These are phyloP conservation scores for Stachybotrys elegans DNA, from an alignment of 2,329 filamentous ascomycete species.

Conservation along the genomic window DNA sequence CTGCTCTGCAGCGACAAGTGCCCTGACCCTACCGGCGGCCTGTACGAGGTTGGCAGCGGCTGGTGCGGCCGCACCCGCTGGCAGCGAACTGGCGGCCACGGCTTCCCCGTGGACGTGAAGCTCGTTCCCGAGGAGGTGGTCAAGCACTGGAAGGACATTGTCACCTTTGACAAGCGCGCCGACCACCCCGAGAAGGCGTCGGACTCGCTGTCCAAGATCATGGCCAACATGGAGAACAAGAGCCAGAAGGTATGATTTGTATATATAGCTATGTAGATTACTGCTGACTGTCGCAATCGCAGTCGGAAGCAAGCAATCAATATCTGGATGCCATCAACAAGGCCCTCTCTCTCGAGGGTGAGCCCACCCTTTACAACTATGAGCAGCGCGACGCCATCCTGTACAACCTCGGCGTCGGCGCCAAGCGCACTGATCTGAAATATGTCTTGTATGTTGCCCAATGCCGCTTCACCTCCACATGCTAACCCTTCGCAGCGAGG, in stretches of 20 bases:
- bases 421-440: constrained; percentile 81
- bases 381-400: constrained; percentile 85
- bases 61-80: constrained; percentile 91
- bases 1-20: constrained; percentile 81
- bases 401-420: constrained; percentile 92
- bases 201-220: constrained; percentile 70
- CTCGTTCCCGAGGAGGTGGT: constrained; percentile 81
- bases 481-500: constrained; percentile 52
- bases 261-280: constrained; percentile 13
- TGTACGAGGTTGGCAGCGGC: constrained; percentile 93
- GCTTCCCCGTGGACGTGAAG: constrained; percentile 81
- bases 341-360: constrained; percentile 65
- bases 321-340: constrained; percentile 71
- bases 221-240: constrained; percentile 81
- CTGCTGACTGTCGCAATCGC: constrained; percentile 16
- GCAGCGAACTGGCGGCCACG: constrained; percentile 85
- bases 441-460: constrained; percentile 62
- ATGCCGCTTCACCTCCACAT: background rate
- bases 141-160: constrained; percentile 71
- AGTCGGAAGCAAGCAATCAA: constrained; percentile 46
- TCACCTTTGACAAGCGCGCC: constrained; percentile 79
- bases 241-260: constrained; percentile 55
- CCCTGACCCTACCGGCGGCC: constrained; percentile 75
- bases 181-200: constrained; percentile 79
- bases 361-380: constrained; percentile 73